Percentiles rank a stretch among this genome's conserved stretches.
Conservation (phyloP, 1,284 basidiomycete species). For the Cryptococcus deneoformans region DNA sequence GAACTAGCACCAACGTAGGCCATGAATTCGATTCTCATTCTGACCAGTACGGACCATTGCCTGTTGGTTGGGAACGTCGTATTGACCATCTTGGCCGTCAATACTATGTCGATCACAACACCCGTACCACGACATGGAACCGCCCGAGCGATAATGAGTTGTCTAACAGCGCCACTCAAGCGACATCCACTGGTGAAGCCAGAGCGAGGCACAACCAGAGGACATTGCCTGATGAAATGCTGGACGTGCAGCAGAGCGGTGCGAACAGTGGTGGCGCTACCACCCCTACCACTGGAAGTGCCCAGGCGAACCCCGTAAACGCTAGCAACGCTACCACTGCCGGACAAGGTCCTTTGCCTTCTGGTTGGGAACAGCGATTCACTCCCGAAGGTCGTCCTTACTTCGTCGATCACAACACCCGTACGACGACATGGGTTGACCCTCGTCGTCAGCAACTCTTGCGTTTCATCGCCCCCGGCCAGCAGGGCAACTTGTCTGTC, state of each 20-base stretch:
- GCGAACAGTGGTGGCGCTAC: conserved; percentile 23
- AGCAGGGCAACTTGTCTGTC: conserved; percentile 60
- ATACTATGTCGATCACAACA: conserved; percentile 94
- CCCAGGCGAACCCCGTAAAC: conserved; percentile 26
- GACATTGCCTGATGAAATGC: conserved; percentile 72
- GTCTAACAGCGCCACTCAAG: conserved; percentile 50
- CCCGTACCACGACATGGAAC: conserved; percentile 92
- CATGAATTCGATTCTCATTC: conserved; percentile 82
- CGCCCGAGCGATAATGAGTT: conserved; percentile 55
- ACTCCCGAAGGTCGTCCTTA: conserved; percentile 98
- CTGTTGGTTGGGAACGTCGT: conserved; percentile 89
- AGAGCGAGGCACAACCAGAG: conserved; percentile 74
- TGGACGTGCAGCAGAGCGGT: conserved; percentile 52
- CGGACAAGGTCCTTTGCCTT: conserved; percentile 77
- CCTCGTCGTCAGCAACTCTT: conserved; percentile 64
- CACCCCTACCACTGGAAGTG: conserved; percentile 22
- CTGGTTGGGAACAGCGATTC: conserved; percentile 97
- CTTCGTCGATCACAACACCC: conserved; percentile 94
- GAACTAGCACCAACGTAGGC: conserved; percentile 45
- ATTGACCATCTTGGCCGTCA: conserved; percentile 81
- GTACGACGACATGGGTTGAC: conserved; percentile 98
- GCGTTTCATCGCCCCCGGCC: conserved; percentile 80
- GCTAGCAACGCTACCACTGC: conserved; percentile 63
- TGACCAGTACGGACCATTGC: conserved; percentile 72
- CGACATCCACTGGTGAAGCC: conserved; percentile 59